phyloP scores from a whole-genome alignment of 1,284 basidiomycete species.

The Ganoderma boninense region DNA sequence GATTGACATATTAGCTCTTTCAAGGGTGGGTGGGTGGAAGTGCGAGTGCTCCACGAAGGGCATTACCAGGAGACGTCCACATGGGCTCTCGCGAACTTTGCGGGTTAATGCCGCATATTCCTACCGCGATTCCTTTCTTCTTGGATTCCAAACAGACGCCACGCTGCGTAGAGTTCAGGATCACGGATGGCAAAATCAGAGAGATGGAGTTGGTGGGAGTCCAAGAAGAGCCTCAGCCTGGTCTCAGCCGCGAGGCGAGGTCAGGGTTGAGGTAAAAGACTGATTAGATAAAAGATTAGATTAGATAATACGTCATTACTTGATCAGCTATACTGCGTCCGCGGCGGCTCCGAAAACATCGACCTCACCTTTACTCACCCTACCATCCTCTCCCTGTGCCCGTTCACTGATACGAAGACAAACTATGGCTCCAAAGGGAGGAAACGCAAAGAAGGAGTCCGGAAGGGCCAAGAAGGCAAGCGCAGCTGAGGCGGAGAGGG shows the following conservation, averaged over 20 bases:
- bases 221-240: neutral
- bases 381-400: neutral
- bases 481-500: slow-evolving; percentile 65
- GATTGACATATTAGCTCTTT: neutral
- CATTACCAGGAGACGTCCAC: neutral
- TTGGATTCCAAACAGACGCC: neutral
- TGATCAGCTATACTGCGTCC: neutral
- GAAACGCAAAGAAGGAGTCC: slow-evolving; percentile 89
- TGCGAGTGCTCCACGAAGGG: too few species aligned
- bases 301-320: slow-evolving; percentile 3
- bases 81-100: neutral
- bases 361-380: neutral
- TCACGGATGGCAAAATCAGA: neutral
- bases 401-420: neutral
- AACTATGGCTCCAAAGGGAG: slow-evolving; percentile 85
- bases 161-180: slow-evolving; percentile 1
- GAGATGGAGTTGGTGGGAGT: neutral
- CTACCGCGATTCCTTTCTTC: neutral
- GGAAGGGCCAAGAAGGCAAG: slow-evolving; percentile 85
- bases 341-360: too few species aligned
- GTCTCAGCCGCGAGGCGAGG: neutral
- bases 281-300: neutral
- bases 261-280: neutral
- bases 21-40: neutral
- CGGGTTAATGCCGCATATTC: neutral